A percentile compares a stretch with the other conserved stretches of the same genome.
phyloP scores from a whole-genome alignment of 176 grass and related monocot genomes.

The Elaeis guineensis region DNA sequence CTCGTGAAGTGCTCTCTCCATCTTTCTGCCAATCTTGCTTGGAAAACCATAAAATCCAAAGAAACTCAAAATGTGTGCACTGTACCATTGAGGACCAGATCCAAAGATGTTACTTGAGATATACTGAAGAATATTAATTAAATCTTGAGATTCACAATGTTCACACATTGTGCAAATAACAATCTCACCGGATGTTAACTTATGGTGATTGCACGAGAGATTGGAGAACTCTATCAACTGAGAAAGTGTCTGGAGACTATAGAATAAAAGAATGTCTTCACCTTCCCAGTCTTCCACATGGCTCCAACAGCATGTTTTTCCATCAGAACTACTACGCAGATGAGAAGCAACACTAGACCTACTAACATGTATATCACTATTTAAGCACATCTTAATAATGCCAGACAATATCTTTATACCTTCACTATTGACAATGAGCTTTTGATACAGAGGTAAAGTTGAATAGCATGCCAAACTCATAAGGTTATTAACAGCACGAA shows the following conservation, averaged over 20 bases:
- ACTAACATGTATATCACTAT: constrained; percentile 32
- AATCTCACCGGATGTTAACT: constrained; percentile 21
- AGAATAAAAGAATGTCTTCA: constrained; percentile 61
- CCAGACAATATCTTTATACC: constrained; percentile 37
- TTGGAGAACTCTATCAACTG: constrained; percentile 42
- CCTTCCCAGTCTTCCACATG: constrained; percentile 46
- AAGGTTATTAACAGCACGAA: constrained; percentile 45
- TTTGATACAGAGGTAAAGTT: constrained; percentile 39
- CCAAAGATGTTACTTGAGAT: constrained; percentile 39
- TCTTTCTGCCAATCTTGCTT: constrained; percentile 56
- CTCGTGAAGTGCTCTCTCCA: constrained; percentile 39
- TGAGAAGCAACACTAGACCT: constrained; percentile 48
- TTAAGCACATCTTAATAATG: constrained; percentile 51
- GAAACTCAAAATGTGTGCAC: constrained; percentile 64
- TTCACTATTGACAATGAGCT: constrained; percentile 36
- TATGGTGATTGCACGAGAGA: constrained; percentile 33
- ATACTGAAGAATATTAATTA: constrained; percentile 38
- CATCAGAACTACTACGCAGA: constrained; percentile 54
- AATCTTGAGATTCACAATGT: constrained; percentile 22
- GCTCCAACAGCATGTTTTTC: constrained; percentile 49
- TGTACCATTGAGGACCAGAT: constrained; percentile 47
- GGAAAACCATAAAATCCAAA: constrained; percentile 61
- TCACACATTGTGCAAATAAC: constrained; percentile 37
- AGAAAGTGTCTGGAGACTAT: constrained; percentile 50
- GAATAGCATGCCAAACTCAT: constrained; percentile 56